Base-by-base conservation (phyloP, 805 yeast species). In the Candida silvatica region DNA sequence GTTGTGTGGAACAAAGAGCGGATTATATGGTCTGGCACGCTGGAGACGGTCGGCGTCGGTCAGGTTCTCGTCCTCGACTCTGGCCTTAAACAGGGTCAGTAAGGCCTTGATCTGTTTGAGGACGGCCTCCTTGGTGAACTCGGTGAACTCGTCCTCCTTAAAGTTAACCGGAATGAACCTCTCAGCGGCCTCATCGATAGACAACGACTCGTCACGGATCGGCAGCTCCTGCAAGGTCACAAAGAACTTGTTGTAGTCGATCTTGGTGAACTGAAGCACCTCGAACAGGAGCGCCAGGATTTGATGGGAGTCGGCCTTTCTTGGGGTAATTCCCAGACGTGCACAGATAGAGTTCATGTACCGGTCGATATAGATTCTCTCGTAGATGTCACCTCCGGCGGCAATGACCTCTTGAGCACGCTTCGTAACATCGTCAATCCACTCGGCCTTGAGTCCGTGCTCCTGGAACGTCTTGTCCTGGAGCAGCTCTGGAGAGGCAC, bases 231-330 rank as follows among this genome's bases (percentile, higher is more conserved):
- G 88, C 29, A 90, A 59, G 9, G 55, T 59, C 11, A 80, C 61
- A 58, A 90, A 90, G 50, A 88, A 87, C 43, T 69, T 68, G 54
- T 87, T 87, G 58, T 75, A 92, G 51, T 87, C 96, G 31, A 85
- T 64, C 47, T 74, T 74, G 0, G 85, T 69, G 15, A 63, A 66
- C 41, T 69, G 59, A 31, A 90, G 53, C 50, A 80, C 66, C 15
- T 70, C 74, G 39, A 88, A 62, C 51, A 85, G 50, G 4, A 84
- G 79, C 2, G 69, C 68, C 5, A 83, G 49, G 6, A 84, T 53
- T 11, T 64, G 59, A 25, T 62, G 58, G 14, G 62, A 59, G 30
- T 63, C 68, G 3, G 64, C 55, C 1, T 66, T 62, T 30, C 62
- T 43, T 9, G 60, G 58, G 3, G 57, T 48, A 8, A 90, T 59